These are phyloP conservation scores for Aureobasidium melanogenum DNA, from an alignment of 2,329 filamentous ascomycete species.

Conservation along the genomic window DNA sequence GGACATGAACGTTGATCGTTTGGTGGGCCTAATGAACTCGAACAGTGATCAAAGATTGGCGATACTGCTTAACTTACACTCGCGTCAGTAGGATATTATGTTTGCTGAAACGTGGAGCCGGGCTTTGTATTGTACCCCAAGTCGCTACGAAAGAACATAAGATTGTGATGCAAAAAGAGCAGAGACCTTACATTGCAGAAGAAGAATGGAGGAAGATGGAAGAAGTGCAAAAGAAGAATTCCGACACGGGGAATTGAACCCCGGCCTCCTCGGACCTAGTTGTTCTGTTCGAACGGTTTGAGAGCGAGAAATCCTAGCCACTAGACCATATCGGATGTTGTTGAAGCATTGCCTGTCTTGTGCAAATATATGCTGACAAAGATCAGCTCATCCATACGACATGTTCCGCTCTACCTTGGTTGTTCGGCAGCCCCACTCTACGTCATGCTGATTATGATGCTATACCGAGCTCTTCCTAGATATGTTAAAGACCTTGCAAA, in stretches of 20 bases:
- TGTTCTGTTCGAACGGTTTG: neutral
- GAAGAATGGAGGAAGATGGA: too few species aligned
- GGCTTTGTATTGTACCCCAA: too few species aligned
- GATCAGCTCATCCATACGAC: neutral
- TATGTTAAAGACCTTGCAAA: neutral
- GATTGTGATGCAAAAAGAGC: neutral
- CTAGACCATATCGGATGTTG: neutral
- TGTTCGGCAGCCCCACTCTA: neutral
- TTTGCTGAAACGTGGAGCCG: too few species aligned
- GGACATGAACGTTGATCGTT: too few species aligned
- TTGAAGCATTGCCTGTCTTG: neutral
- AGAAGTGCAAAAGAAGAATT: neutral
- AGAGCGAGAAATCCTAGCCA: neutral
- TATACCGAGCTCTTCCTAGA: neutral
- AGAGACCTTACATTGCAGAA: neutral
- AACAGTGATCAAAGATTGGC: too few species aligned
- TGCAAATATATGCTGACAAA: too few species aligned
- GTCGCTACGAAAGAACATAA: neutral
- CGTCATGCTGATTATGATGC: slow-evolving; percentile 1
- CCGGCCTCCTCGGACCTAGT: neutral
- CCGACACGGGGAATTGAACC: neutral
- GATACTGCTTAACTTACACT: too few species aligned
- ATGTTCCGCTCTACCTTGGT: neutral
- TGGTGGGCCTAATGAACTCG: too few species aligned
- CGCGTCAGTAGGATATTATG: too few species aligned